Evolutionary conservation across 148 eudicot genomes (phyloP), one percentile per base, ranked within the genome.

Genomic region (Dysphania ambrosioides): DNA sequence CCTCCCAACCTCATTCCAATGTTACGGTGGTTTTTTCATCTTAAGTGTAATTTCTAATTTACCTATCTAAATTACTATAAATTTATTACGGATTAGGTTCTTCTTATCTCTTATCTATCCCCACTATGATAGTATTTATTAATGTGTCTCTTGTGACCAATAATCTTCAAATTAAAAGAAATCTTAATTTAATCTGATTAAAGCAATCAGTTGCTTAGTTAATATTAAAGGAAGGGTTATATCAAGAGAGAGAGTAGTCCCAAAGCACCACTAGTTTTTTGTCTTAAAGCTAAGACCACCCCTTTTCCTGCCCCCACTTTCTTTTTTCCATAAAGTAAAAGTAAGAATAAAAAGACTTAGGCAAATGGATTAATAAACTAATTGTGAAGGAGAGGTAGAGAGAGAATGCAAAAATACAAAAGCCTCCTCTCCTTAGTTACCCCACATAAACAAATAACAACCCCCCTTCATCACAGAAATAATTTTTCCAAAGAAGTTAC

Each of bases 271-370:
- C 83, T 80, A 75, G 76, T 80, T 47, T 75, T 80, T 80, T 80
- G 83, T 80, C 72, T 75, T 78, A 80, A 75, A 80, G 82, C 82
- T 49, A 55, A 71, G 76, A 58, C 76, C 76, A 71, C 57, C 83
- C 51, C 79, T 81, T 89, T 87, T 79, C 62, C 62, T 72, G 64
- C 73, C 81, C 81, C 85, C 76, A 71, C 76, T 80, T 80, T 77
- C 79, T 70, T 87, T 86, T 83, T 80, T 68, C 78, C 69, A 84
- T 79, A 91, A 89, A 89, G 89, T 75, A 80, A 91, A 74, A 85
- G 79, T 65, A 81, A 80, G 81, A 83, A 79, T 70, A 76, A 40
- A 75, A 68, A 73, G 70, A 62, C 40, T 57, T 72, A 38, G 35
- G 30, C 24, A 62, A 73, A 26, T 70, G 72, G 30, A 69, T 79